Evolutionary conservation across 1,284 basidiomycete genomes (phyloP).

Genomic region (Ustilago xerochloae): DNA sequence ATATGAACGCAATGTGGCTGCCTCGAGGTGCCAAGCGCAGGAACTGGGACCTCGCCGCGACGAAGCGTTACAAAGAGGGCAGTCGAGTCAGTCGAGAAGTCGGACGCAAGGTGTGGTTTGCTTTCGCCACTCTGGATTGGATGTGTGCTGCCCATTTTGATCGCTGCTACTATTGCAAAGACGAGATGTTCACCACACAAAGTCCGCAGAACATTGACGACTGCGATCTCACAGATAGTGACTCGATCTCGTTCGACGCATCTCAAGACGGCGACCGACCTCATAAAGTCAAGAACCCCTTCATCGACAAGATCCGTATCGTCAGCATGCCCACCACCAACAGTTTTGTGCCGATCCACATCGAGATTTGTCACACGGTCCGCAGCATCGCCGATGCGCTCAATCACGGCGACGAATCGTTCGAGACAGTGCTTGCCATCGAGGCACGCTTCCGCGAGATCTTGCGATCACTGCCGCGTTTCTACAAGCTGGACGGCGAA

Average conservation of each 20-base stretch:
- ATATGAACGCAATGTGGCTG: conserved; percentile 48
- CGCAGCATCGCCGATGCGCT: conserved; percentile 44
- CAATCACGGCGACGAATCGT: conserved; percentile 40
- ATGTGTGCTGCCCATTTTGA: conserved; percentile 35
- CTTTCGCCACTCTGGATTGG: conserved; percentile 47
- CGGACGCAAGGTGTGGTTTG: conserved; percentile 52
- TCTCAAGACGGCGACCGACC: conserved; percentile 15
- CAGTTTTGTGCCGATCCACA: conserved; percentile 51
- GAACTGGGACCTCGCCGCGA: conserved; percentile 18
- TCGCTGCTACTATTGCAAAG: conserved; percentile 40
- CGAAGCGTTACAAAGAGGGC: conserved; percentile 41
- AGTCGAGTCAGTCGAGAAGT: conserved; percentile 36
- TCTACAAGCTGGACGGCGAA: conserved; percentile 51
- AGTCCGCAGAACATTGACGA: conserved; percentile 60
- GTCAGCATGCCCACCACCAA: conserved; percentile 42
- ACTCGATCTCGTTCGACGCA: background rate
- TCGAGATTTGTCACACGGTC: conserved; percentile 50
- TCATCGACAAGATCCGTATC: conserved; percentile 32
- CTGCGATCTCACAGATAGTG: conserved; percentile 37
- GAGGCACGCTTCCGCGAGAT: conserved; percentile 52
- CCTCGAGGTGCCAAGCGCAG: conserved; percentile 20
- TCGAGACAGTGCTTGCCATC: conserved; percentile 49
- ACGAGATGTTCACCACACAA: conserved; percentile 52
- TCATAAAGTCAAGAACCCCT: conserved; percentile 10
- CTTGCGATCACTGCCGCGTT: conserved; percentile 49